Conservation (phyloP, 257 asterid genomes). For the Scutellaria minor region DNA sequence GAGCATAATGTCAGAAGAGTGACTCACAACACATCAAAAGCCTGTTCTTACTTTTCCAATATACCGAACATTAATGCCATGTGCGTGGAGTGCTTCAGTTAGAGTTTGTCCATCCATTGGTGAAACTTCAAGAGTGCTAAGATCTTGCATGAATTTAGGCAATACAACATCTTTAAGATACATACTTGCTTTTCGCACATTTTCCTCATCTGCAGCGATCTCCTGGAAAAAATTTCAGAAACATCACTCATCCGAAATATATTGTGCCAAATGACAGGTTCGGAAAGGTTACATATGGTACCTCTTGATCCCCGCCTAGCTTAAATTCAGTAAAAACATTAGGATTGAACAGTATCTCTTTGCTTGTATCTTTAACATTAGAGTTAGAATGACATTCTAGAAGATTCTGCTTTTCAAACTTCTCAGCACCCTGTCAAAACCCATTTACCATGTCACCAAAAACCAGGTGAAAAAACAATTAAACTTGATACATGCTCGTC, state of each 20-base stretch:
- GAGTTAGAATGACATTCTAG: conserved; percentile 46
- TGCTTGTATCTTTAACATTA: conserved; percentile 39
- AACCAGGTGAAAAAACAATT: conserved; percentile 23
- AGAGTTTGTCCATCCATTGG: conserved; percentile 96
- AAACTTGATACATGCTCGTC: background rate
- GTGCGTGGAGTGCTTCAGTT: conserved; percentile 92
- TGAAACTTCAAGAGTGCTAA: conserved; percentile 86
- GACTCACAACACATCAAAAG: conserved; percentile 21
- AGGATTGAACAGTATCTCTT: conserved; percentile 77
- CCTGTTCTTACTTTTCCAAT: conserved; percentile 71
- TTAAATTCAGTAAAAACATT: conserved; percentile 83
- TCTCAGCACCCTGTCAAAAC: conserved; percentile 41
- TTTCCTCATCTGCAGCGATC: conserved; percentile 73
- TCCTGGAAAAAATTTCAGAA: conserved; percentile 51
- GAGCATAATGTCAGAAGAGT: conserved; percentile 15
- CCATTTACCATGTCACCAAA: conserved; percentile 13
- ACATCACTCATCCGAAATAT: conserved; percentile 10
- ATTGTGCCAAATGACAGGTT: conserved; percentile 25
- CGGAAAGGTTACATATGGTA: conserved; percentile 32
- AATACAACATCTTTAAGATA: conserved; percentile 70
- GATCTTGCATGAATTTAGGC: conserved; percentile 80
- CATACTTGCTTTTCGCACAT: conserved; percentile 71
- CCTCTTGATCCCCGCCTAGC: conserved; percentile 79
- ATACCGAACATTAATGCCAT: conserved; percentile 88
- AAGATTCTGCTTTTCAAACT: conserved; percentile 39